Evolutionary conservation across 305 asterid species (phyloP), one percentile per base, ranked within the genome.

Genomic region (Lippia alba): DNA sequence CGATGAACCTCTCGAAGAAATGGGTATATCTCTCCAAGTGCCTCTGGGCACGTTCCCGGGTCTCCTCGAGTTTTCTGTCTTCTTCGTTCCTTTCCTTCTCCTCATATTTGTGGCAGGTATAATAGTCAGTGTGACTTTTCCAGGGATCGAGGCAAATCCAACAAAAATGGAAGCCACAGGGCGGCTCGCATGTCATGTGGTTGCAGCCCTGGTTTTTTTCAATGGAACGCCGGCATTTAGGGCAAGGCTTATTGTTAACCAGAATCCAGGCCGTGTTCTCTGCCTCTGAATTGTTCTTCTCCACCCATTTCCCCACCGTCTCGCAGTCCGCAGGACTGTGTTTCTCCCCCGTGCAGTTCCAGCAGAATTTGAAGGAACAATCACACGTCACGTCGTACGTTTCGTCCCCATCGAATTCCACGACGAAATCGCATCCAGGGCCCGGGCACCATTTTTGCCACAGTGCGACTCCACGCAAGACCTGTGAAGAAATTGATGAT

Each of bases 391-490:
- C 85, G 40, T 82, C 82, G 51, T 67, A 71, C 56, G 19, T 61
- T 4, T 72, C 78, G 1, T 20, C 78, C 3, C 8, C 57, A 11
- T 69, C 70, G 12, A 67, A 71, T 16, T 73, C 75, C 8, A 80
- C 18, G 0, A 84, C 87, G 4, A n/a, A 61, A 0, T 58, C 74
- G 58, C 90, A 85, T 4, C 80, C 82, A 0, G 85, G 84, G 14
- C 76, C 71, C 3, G 86, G 81, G 59, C 90, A 85, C 90, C 90
- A 85, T 71, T 80, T 85, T 12, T 64, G 62, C n/a, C n/a, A n/a
- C n/a, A n/a, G n/a, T n/a, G n/a, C n/a, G 12, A 51, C 63, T 18
- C 19, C 51, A 15, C 36, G 75, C 6, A 59, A 6, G 86, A 84
- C 39, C 80, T 49, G 14, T 57, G 30, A 4, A 82, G 81, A 53